Conservation (phyloP, 768 basidiomycete genomes). For the Mycena polygramma region DNA sequence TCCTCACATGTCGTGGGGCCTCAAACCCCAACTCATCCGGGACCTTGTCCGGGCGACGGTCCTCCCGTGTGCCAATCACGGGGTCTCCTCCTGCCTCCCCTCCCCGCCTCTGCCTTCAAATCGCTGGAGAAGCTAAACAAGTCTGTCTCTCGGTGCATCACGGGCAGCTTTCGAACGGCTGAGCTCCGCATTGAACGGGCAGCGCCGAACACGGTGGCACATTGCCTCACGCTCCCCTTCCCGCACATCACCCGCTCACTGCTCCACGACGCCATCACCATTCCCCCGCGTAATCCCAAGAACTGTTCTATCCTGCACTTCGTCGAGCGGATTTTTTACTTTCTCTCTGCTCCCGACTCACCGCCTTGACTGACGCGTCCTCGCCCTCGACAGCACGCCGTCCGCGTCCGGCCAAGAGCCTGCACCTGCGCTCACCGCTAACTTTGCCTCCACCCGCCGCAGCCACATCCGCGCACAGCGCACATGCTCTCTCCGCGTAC, state of each 20-base stretch:
- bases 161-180: neutral
- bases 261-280: neutral
- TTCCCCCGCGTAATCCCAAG: neutral
- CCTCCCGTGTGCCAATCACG: neutral
- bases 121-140: neutral
- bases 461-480: too few relatives aligned
- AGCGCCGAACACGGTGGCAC: neutral
- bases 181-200: neutral
- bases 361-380: too few relatives aligned
- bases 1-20: neutral
- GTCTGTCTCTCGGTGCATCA: neutral
- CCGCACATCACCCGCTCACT: neutral
- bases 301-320: neutral
- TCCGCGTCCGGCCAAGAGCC: too few relatives aligned
- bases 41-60: neutral
- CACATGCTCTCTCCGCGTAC: too few relatives aligned
- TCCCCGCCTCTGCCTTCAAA: neutral
- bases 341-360: too few relatives aligned
- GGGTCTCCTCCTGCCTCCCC: neutral
- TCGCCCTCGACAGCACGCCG: too few relatives aligned
- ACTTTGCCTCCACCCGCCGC: too few relatives aligned
- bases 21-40: neutral
- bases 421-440: too few relatives aligned
- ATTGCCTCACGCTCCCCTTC: neutral
- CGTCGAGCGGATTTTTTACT: neutral